Evolutionary conservation across 2,329 filamentous ascomycete species (phyloP).

Genomic region (Fusarium sp.): DNA sequence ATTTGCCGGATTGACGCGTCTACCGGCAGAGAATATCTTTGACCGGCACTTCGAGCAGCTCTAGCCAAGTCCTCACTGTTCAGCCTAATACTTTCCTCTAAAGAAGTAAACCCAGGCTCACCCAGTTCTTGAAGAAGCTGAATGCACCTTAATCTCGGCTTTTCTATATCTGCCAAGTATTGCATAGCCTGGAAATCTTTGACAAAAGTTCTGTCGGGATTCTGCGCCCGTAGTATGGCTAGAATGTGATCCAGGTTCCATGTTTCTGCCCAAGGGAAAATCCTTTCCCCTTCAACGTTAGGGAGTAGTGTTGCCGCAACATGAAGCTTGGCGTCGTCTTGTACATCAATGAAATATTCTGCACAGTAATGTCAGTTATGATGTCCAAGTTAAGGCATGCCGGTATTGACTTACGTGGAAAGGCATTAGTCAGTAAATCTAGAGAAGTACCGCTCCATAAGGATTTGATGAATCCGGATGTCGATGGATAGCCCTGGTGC

Average conservation of each 20-base stretch:
- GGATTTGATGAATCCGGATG: conserved; percentile 17
- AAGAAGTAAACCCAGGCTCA: not conserved
- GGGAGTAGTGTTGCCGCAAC: conserved; percentile 62
- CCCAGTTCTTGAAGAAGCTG: not conserved
- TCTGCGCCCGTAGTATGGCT: conserved; percentile 36
- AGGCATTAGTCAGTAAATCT: not conserved
- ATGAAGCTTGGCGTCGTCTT: conserved; percentile 63
- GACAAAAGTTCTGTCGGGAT: conserved; percentile 27
- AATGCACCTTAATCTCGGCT: not conserved
- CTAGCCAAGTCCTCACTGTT: conserved; percentile 2
- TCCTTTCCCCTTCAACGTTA: conserved; percentile 59
- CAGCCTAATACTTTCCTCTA: not conserved
- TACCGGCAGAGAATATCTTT: not conserved
- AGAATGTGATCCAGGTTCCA: conserved; percentile 60
- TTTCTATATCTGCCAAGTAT: not conserved
- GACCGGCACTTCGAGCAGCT: not conserved
- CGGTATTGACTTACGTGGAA: not conserved
- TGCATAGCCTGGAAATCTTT: conserved; percentile 21
- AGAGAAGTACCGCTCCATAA: conserved; percentile 35
- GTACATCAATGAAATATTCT: conserved; percentile 59
- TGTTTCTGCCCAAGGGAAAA: conserved; percentile 64
- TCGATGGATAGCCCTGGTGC: conserved; percentile 38
- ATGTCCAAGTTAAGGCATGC: not conserved
- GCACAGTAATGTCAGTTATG: conserved; percentile 21
- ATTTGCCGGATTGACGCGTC: not conserved